These are phyloP conservation scores for Mortierella sp. DNA, from an alignment of 371 early-diverging fungal genomes.

Conservation along the genomic window DNA sequence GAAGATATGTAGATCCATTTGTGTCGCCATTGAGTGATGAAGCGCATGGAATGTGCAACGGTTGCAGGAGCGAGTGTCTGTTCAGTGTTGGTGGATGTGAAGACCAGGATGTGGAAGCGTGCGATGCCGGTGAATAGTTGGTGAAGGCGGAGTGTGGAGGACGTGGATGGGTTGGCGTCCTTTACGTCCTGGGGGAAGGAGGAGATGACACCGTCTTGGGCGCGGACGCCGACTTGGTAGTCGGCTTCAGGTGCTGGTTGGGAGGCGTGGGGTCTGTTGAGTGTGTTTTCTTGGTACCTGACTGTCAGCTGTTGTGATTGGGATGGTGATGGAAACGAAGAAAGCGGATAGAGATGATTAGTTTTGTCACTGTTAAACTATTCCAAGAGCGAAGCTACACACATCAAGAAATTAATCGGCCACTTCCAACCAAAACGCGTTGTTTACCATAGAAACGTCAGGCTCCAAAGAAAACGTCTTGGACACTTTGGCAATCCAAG, in stretches of 20 bases:
- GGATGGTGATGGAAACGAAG: too few relatives aligned
- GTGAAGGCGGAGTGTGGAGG: conserved; percentile 23
- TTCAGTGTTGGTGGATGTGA: conserved; percentile 15
- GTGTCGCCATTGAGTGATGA: conserved; percentile 15
- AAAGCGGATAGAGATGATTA: background rate
- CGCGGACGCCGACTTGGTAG: conserved; percentile 33
- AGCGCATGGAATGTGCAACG: background rate
- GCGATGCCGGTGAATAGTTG: conserved; percentile 27
- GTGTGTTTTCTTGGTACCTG: conserved; percentile 37
- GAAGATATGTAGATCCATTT: conserved; percentile 21
- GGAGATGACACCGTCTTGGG: conserved; percentile 26
- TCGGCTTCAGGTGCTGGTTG: conserved; percentile 19
- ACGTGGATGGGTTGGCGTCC: background rate
- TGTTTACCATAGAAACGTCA: background rate
- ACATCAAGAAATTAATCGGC: background rate
- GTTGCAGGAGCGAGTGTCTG: background rate
- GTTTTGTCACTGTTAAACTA: background rate
- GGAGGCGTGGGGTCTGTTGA: conserved; percentile 33
- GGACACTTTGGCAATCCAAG: background rate
- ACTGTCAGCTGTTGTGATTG: conserved; percentile 20
- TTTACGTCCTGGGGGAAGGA: background rate
- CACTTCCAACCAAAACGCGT: background rate
- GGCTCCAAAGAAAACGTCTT: background rate
- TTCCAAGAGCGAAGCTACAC: background rate
- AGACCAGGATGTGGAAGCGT: conserved; percentile 39